A percentile compares a stretch with the other conserved stretches of the same genome.
These are phyloP conservation scores for Wickerhamiella allomyrinae DNA, from an alignment of 805 yeast genomes.

Conservation along the genomic window DNA sequence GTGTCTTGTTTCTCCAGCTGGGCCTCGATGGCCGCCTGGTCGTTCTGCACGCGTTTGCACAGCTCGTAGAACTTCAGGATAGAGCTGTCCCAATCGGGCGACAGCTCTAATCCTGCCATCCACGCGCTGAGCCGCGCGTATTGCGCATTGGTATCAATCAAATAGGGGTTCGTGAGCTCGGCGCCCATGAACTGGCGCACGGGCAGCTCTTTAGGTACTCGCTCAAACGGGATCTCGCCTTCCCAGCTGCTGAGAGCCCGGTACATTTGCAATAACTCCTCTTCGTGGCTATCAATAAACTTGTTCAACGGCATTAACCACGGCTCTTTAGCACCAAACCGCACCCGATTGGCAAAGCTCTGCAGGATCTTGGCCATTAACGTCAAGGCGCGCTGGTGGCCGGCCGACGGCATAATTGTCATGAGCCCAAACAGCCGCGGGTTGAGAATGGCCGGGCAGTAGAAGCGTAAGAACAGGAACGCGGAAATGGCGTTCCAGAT, in stretches of 20 bases:
- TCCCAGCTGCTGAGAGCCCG: constrained; percentile 40
- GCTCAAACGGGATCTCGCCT: constrained; percentile 11
- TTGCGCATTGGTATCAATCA: constrained; percentile 24
- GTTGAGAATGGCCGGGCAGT: constrained; percentile 83
- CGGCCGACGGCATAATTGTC: constrained; percentile 54
- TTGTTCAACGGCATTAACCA: constrained; percentile 56
- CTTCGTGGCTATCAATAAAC: constrained; percentile 45
- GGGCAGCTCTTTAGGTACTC: constrained; percentile 17
- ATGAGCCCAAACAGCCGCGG: constrained; percentile 74
- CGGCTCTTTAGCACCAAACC: constrained; percentile 73
- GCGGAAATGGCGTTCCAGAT: constrained; percentile 69
- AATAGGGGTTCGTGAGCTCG: constrained; percentile 23
- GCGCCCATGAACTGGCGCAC: constrained; percentile 18
- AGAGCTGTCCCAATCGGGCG: constrained; percentile 6
- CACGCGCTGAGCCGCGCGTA: constrained; percentile 19
- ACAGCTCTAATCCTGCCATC: constrained; percentile 2
- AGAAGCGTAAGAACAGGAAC: constrained; percentile 66
- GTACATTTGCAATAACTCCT: constrained; percentile 52
- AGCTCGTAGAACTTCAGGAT: constrained; percentile 7
- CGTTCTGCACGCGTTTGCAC: constrained; percentile 8
- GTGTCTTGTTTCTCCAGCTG: constrained; percentile 20
- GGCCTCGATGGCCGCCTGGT: constrained; percentile 3
- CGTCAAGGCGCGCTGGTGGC: constrained; percentile 63
- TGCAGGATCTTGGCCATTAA: constrained; percentile 61
- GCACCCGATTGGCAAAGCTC: constrained; percentile 62